Base-by-base conservation (phyloP, 306 rosid species). In the peach (Prunus persica) region DNA sequence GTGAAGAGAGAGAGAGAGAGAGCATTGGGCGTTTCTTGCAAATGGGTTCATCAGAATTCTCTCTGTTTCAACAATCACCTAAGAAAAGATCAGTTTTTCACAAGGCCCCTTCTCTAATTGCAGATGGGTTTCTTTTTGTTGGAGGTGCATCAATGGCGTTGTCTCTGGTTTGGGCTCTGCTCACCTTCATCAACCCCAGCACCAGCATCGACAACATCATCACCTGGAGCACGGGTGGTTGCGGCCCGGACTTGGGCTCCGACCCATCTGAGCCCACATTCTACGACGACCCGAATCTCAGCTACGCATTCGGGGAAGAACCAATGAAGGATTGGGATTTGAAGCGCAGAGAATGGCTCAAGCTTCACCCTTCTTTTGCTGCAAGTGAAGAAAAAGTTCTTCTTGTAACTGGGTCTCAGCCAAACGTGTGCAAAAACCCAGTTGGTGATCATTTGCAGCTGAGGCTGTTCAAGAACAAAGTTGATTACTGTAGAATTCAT, bases 381-480 rank as follows among this genome's bases (percentile, higher is more conserved):
- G 82, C 67, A 32, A 88, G 87, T 50, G 82, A 72, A 3, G 16
- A 63, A 18, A 63, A 82, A 38, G 46, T 90, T 5, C 16, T 94
- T 0, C 34, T 92, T 56, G 76, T 94, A 6, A 91, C 91, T 0
- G 98, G 98, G 34, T 94, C 98, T 1, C 98, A 94, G 77, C 91
- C 97, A 9, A 10, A 62, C 3, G 84, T 87, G 62, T 94, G 98
- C 51, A 70, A 73, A 61, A 92, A 94, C 43, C 93, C 93, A 0
- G 87, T 89, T 58, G 98, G 98, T 8, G 95, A 94, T n/a, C 93
- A 92, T 34, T 52, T 90, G 0, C 86, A 92, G 0, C 57, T 90
- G 11, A 69, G 95, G 56, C 79, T 87, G 51, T 89, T 89, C 79
- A 95, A 89, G 80, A 95, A 95, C 91, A 95, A 95, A 76, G 97